Base-by-base conservation (phyloP, 2,329 filamentous ascomycete genomes). In the Calonectria pseudoturangicola region DNA sequence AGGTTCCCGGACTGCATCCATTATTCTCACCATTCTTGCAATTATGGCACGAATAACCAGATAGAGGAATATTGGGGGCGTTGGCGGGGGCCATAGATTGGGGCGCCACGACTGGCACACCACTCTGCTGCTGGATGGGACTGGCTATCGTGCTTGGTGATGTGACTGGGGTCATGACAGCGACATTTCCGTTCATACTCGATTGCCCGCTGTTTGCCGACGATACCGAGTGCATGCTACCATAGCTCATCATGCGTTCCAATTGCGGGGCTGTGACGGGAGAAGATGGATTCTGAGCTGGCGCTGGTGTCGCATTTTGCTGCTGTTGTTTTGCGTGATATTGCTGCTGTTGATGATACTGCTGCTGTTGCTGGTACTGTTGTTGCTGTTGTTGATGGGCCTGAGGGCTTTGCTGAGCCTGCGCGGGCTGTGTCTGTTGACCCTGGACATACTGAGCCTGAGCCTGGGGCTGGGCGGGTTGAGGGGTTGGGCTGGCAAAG, bases 11-110 rank as follows among this genome's bases (percentile, higher is more conserved):
- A 9, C 30, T n/a, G 4, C 2, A 18, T 21, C 9, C 13, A 21
- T 25, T 3, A 25, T n/a, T 4, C 74, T 71, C 15, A 77, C 78
- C 71, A 12, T 79, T 79, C 30, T 75, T 74, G 28, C 78, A 79
- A 43, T 79, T 74, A n/a, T 73, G 77, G 30, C 78, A 79, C 0
- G 70, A 18, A 27, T 27, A 47, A 16, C 66, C 66, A 21, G 66
- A 51, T 12, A 41, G 5, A 8, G 12, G n/a, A 28, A 21, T 21
- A 8, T 65, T 68, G 13, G 54, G 18, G 51, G 18, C 4, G 21
- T 39, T 36, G 21, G 54, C 54, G 6, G 54, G 54, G 13, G 64
- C 67, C 2, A 13, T 33, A 36, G 47, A 70, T 47, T 75, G 77
- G 3, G 12, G 18, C 2, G 28, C 27, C 2, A 66, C 41, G 18